These are phyloP conservation scores for Pseudogymnoascus sp. DNA, from an alignment of 2,329 filamentous ascomycete species.

Conservation along the genomic window DNA sequence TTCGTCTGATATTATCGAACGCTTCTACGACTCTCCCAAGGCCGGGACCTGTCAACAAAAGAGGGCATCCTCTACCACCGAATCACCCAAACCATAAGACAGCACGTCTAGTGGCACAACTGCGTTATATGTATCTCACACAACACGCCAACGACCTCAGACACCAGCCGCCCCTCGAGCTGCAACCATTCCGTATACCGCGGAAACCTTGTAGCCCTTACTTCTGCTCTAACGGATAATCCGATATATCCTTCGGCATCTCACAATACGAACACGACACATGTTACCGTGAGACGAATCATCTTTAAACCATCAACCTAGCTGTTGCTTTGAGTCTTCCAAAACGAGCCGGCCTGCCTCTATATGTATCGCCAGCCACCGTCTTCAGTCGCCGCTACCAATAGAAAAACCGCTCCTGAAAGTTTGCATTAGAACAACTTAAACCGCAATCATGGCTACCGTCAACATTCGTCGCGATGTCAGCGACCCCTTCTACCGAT, in stretches of 20 bases:
- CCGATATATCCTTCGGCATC: slow-evolving; percentile 11
- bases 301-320: slow-evolving; percentile 1
- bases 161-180: slow-evolving; percentile 88
- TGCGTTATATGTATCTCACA: slow-evolving; percentile 33
- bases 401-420: neutral
- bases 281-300: slow-evolving; percentile 5
- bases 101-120: slow-evolving; percentile 26
- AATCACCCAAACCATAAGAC: slow-evolving; percentile 22
- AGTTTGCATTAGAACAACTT: slow-evolving; percentile 1
- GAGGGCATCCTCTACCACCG: slow-evolving; percentile 19
- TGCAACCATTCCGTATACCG: slow-evolving; percentile 94
- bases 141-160: slow-evolving; percentile 75
- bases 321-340: neutral
- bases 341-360: neutral
- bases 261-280: slow-evolving; percentile 10
- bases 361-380: slow-evolving; percentile 1
- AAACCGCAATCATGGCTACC: slow-evolving; percentile 73
- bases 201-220: slow-evolving; percentile 87
- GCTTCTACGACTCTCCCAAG: slow-evolving; percentile 8
- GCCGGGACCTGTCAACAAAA: slow-evolving; percentile 10
- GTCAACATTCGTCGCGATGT: slow-evolving; percentile 98
- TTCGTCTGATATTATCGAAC: slow-evolving; percentile 9
- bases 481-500: slow-evolving; percentile 98
- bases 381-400: slow-evolving; percentile 1
- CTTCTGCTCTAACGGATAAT: slow-evolving; percentile 90